Conservation (phyloP, 495 filamentous ascomycete species). For the Penicillium psychrofluorescens region DNA sequence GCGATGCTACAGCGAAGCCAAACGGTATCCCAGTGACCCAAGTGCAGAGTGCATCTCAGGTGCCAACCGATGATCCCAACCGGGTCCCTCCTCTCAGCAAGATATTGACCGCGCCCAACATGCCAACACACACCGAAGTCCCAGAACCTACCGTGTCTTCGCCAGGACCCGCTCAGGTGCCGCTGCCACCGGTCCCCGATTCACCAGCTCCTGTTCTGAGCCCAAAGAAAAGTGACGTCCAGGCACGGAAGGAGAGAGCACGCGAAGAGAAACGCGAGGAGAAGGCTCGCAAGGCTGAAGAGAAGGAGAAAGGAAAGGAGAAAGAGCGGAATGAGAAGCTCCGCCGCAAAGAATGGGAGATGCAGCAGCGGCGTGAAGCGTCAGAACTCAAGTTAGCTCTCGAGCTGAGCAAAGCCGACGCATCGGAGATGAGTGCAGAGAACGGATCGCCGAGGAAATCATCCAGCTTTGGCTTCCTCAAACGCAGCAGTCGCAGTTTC, state of each 20-base stretch:
- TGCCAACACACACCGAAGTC: slow-evolving; percentile 29
- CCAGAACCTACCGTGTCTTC: slow-evolving; percentile 17
- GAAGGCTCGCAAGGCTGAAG: slow-evolving; percentile 57
- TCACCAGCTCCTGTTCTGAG: slow-evolving; percentile 19
- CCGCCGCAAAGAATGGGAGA: slow-evolving; percentile 56
- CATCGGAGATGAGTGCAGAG: slow-evolving; percentile 21
- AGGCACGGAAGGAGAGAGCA: slow-evolving; percentile 37
- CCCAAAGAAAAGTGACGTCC: slow-evolving; percentile 39
- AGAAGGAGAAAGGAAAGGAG: slow-evolving; percentile 62
- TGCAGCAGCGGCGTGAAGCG: slow-evolving; percentile 41
- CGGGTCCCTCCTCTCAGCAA: slow-evolving; percentile 49
- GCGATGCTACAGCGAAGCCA: slow-evolving; percentile 46
- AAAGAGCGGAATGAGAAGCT: slow-evolving; percentile 56
- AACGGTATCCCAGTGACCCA: slow-evolving; percentile 33
- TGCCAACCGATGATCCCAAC: slow-evolving; percentile 40
- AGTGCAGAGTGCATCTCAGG: slow-evolving; percentile 32
- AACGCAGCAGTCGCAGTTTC: slow-evolving; percentile 54
- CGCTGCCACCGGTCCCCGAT: slow-evolving; percentile 34
- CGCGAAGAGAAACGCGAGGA: slow-evolving; percentile 60
- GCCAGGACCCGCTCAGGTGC: slow-evolving; percentile 9
- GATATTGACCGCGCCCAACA: slow-evolving; percentile 52
- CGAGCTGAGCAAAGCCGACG: slow-evolving; percentile 44
- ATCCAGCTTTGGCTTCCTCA: slow-evolving; percentile 43
- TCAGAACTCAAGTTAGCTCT: slow-evolving; percentile 52
- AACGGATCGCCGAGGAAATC: slow-evolving; percentile 33